Percentiles rank a stretch among this genome's conserved stretches.
Conservation (phyloP, 192 early-diverging fungal genomes). For the Podila horticola region DNA sequence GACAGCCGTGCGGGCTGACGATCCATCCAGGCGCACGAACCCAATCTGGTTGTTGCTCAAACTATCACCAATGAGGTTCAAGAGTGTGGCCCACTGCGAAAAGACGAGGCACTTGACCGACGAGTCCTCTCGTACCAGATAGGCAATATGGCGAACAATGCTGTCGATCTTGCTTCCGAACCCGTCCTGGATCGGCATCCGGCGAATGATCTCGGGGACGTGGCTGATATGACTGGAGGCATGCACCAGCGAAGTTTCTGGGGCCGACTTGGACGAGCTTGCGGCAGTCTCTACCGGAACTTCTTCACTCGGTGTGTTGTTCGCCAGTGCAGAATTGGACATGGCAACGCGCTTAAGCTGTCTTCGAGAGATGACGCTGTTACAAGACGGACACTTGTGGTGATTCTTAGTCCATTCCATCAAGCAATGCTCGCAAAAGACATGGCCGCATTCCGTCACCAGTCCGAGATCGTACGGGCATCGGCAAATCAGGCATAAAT, state of each 20-base stretch:
- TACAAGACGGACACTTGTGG: slow-evolving; percentile 42
- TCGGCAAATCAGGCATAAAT: slow-evolving; percentile 46
- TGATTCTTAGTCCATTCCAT: slow-evolving; percentile 44
- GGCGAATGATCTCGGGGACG: slow-evolving; percentile 25
- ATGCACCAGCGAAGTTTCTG: background rate
- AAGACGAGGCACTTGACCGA: slow-evolving; percentile 54
- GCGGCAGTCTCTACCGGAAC: background rate
- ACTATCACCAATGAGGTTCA: slow-evolving; percentile 36
- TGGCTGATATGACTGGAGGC: background rate
- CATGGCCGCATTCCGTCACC: slow-evolving; percentile 47
- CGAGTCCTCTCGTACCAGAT: slow-evolving; percentile 26
- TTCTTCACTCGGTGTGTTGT: background rate
- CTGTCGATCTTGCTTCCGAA: slow-evolving; percentile 55
- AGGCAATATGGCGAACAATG: slow-evolving; percentile 55
- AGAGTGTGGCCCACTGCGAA: slow-evolving; percentile 55
- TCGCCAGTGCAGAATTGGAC: background rate
- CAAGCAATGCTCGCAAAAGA: slow-evolving; percentile 49
- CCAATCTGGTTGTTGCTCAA: slow-evolving; percentile 48
- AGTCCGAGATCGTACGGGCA: slow-evolving; percentile 30
- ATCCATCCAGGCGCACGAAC: slow-evolving; percentile 45
- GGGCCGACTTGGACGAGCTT: background rate
- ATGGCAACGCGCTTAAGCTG: slow-evolving; percentile 18
- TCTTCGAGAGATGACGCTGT: slow-evolving; percentile 19
- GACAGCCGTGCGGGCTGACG: slow-evolving; percentile 24
- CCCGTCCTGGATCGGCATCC: slow-evolving; percentile 18